Evolutionary conservation across 306 rosid species (phyloP), one percentile per base, ranked within the genome.

Genomic region (Cucurbita pepo): DNA sequence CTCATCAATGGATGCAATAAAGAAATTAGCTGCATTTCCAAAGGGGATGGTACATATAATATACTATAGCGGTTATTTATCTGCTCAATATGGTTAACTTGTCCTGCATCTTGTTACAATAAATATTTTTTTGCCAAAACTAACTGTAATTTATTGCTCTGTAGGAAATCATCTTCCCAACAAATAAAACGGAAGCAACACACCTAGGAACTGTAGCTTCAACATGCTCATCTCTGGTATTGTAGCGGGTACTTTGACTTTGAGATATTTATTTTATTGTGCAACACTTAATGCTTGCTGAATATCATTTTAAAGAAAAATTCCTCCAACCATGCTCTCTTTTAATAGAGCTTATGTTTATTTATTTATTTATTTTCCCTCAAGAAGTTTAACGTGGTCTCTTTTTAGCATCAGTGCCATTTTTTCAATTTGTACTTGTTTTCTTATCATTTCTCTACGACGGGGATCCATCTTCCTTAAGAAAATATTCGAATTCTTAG

Each of bases 171-270:
- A 79, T 94, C 84, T 87, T 91, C 76, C 88, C 92, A 77, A 59
- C 90, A 62, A 64, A 71, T 80, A 78, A 79, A 77, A 83, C 81
- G 70, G 95, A 79, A 61, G 86, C 85, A 56, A 85, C 86, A 13
- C 85, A 89, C 82, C 92, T 94, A 41, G 88, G 82, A 78, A 70
- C 75, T 76, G 55, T 94, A 50, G 89, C 85, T 40, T 76, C 81
- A 13, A 78, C 75, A 64, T 85, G 90, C 80, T 89, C 96, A 6
- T 88, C 99, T n/a, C 81, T 91, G 96, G 99, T 94, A 91, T 63
- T 81, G 72, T 45, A 66, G 55, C n/a, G 56, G 37, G n/a, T 11
- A 45, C 72, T 67, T 45, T 47, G 72, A 44, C 9, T 65, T 44
- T 65, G 54, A 21, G 72, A 45, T 21, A 13, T 67, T 19, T 67